Base-by-base conservation (phyloP, 2,329 filamentous ascomycete genomes). In the Clonostachys solani region DNA sequence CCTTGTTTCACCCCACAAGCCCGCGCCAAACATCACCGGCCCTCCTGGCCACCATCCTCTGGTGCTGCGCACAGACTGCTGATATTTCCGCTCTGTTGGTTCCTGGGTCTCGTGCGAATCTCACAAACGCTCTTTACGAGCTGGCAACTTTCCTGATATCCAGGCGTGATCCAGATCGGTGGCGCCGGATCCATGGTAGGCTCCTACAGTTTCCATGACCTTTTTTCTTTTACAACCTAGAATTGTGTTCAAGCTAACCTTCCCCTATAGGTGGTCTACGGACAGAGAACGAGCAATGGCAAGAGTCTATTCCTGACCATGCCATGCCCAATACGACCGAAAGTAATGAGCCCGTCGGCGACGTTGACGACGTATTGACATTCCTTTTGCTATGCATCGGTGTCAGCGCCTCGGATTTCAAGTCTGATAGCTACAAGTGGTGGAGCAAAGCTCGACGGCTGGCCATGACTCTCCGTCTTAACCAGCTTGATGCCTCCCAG, bases 381-480 rank as follows among this genome's bases (percentile, higher is more conserved):
- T 70, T 72, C 18, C 62, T 69, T 6, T 63, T 75, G 2, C 58
- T 77, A 6, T 66, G 68, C 12, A 69, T 75, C 33, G 69, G 69
- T 1, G 66, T 74, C 5, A 76, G 73, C 1, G 72, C 69, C 0
- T 66, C 71, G 12, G 71, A 75, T 44, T 74, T 72, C 62, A 76
- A 75, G 53, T 66, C 68, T 5, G 74, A 76, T 49, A 69, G 66
- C 49, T 60, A 71, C 45, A 71, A 67, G 48, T 76, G 73, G 73
- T 73, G 68, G 68, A 67, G 64, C 48, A 72, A 73, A 51, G 66
- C 71, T 2, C 55, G 65, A 0, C 53, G 65, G 12, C 54, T 76
- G 23, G 67, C 68, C 13, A 56, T 61, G 15, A 62, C 64, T 2
- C 55, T 72, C 29, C 61, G 63, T 5, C 60, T 71, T 12, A 65